Conservation (phyloP, 768 basidiomycete genomes). For the Rhizopogon roseolus region DNA sequence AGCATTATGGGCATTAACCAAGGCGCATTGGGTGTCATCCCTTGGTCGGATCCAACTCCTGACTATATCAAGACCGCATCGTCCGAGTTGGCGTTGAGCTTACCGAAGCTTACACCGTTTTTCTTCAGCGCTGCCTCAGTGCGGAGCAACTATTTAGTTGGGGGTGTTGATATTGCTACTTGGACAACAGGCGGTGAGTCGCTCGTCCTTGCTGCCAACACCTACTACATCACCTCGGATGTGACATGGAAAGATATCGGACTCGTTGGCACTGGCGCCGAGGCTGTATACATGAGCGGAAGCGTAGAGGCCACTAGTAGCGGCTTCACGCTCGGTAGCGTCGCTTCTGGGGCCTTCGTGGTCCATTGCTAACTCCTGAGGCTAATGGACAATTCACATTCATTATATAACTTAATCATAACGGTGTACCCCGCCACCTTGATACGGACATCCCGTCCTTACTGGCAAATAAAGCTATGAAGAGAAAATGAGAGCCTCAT, state of each 20-base stretch:
- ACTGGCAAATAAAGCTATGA: too few species aligned
- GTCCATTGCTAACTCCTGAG: neutral
- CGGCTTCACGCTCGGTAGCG: constrained; percentile 19
- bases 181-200: constrained; percentile 40
- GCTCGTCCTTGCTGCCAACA: constrained; percentile 49
- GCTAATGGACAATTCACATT: neutral
- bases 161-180: constrained; percentile 44
- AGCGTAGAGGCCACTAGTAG: neutral
- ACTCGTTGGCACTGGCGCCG: constrained; percentile 5
- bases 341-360: constrained; percentile 19
- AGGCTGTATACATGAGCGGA: constrained; percentile 13
- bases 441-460: too few species aligned
- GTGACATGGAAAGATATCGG: constrained; percentile 29
- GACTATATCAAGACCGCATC: constrained; percentile 49
- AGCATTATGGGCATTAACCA: constrained; percentile 67
- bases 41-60: constrained; percentile 50
- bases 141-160: constrained; percentile 34
- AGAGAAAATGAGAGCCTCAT: neutral
- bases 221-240: constrained; percentile 33
- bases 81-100: constrained; percentile 41
- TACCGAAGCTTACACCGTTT: constrained; percentile 42
- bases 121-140: constrained; percentile 38
- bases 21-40: constrained; percentile 50
- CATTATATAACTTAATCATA: neutral
- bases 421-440: too few species aligned